Base-by-base conservation (phyloP, 495 filamentous ascomycete genomes). In the Penicillium salamii region DNA sequence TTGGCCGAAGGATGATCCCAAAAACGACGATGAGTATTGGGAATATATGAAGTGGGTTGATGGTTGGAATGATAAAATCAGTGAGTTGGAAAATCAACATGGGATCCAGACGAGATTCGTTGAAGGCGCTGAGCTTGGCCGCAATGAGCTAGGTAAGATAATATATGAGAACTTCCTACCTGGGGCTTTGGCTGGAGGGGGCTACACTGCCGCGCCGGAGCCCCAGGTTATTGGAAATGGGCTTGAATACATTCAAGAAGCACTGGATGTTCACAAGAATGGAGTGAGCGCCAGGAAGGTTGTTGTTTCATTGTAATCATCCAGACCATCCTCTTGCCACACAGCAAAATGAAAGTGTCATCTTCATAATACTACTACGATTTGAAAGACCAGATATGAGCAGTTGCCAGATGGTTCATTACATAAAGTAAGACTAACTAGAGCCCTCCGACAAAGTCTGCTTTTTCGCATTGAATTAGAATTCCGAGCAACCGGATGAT, bases 141-240 rank as follows among this genome's bases (percentile, higher is more conserved):
- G 45, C 19, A 20, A 34, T 18, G 42, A 29, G 3, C 26, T 46
- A 18, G 42, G 39, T 14, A 33, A 47, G 18, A 26, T 43, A 11
- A 49, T 80, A 9, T 80, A 57, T 21, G 53, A 29, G 13, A 61
- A 71, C n/a, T 78, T 61, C 50, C 42, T 79, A 9, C 70, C 72
- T 0, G 7, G 50, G 5, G 75, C 74, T 5, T 54, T 78, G 13
- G 56, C 42, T 13, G 11, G 42, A 6, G 50, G 46, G 5, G 45
- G 18, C 3, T 64, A 57, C 42, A 34, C 49, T 7, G 43, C 62
- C 12, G 62, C 67, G 7, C 72, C 71, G 12, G 57, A 62, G 8
- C 59, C 69, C 0, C 31, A 46, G 18, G 62, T 75, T 28, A 62
- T 72, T 1, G 72, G 68, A 2, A 56, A 59, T 1, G 75, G 76